Conservation (phyloP, 164 flowering plant genomes). For the Hamamelis virginiana region DNA sequence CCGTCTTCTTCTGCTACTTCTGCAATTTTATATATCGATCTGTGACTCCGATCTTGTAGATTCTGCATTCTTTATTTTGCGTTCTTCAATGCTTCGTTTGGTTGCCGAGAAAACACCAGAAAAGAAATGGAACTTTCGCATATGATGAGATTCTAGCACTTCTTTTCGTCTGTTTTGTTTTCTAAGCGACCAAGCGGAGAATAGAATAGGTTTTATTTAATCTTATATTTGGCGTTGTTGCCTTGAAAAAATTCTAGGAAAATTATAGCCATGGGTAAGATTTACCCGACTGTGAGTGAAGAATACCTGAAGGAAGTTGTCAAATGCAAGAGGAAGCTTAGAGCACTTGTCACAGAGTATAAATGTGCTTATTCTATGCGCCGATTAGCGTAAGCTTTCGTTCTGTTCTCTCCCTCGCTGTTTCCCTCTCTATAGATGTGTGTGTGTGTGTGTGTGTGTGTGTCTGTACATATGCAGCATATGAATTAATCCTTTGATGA, state of each 20-base stretch:
- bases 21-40: too few species aligned
- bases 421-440: neutral
- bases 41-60: too few species aligned
- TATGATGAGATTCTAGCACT: too few species aligned
- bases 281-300: conserved; percentile 44
- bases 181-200: too few species aligned
- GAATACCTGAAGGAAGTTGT: conserved; percentile 48
- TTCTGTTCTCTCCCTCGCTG: neutral
- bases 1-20: too few species aligned
- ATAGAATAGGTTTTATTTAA: neutral
- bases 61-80: too few species aligned
- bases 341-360: conserved; percentile 52
- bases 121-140: too few species aligned
- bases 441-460: too few species aligned
- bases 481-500: neutral
- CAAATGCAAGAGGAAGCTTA: conserved; percentile 49
- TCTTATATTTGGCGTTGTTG: neutral
- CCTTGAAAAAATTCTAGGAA: neutral
- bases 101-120: too few species aligned
- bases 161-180: too few species aligned
- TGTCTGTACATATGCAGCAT: too few species aligned
- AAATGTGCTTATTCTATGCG: conserved; percentile 49
- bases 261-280: conserved; percentile 32
- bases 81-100: too few species aligned
- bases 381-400: conserved; percentile 36